Base-by-base conservation (phyloP, 2,329 filamentous ascomycete species). In the Ascochyta rabiei region DNA sequence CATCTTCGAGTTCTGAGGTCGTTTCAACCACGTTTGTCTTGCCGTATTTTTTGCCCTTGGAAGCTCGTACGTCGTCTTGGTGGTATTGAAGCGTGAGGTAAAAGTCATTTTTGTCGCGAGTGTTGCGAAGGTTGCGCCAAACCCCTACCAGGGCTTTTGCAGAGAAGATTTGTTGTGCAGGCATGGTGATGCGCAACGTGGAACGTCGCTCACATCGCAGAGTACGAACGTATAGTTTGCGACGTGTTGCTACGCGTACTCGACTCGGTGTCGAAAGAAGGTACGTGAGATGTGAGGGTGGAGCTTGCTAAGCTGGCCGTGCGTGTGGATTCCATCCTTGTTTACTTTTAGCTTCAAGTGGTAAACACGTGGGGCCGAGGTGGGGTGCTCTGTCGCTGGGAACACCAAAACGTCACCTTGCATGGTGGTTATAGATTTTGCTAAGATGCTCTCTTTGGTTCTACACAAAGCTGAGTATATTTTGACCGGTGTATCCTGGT, bases 81-180 rank as follows among this genome's bases (percentile, higher is more conserved):
- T 70, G 67, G 34, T 71, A 69, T 30, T 73, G 71, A 7, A 74
- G 64, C 3, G 71, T 67, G n/a, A 74, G 65, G 15, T 71, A 58
- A 3, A 72, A 55, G 33, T 73, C 70, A 28, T 71, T 70, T 28
- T 66, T 61, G 43, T 72, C 70, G 44, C 68, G 67, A 12, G 55
- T 65, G 41, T 63, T 59, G 40, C 68, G 70, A 23, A 73, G 61
- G 47, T 73, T 74, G 56, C 66, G 64, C 66, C 67, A 73, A 31
- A 74, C 70, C 48, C 70, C 69, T 12, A 74, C 63, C 13, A 74
- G 66, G 37, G 67, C 63, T 61, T 71, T 67, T 23, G 69, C 61
- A 15, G 63, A 69, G 61, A 73, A 74, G 28, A 73, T 55, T 44
- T 73, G 70, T 53, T 73, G 68, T 13, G 55, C 71, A 69, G 52